A percentile compares a stretch with the other conserved stretches of the same genome.
These are phyloP conservation scores for Aureobasidium namibiae DNA, from an alignment of 2,329 filamentous ascomycete species.

Conservation along the genomic window DNA sequence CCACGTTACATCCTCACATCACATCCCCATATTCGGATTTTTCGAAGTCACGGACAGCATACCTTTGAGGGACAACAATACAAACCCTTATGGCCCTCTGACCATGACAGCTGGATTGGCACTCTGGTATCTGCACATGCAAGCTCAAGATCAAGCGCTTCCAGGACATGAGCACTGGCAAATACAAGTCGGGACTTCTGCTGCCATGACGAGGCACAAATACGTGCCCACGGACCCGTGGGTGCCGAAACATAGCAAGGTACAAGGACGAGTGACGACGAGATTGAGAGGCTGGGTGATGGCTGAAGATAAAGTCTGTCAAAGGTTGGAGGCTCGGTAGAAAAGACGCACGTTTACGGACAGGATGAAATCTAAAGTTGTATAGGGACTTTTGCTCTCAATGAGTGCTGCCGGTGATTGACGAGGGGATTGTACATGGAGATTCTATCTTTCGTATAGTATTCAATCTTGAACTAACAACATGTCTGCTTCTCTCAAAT, in stretches of 20 bases:
- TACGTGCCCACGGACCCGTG: conserved; percentile 61
- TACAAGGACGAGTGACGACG: background rate
- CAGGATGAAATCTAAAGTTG: too few relatives aligned
- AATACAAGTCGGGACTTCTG: conserved; percentile 36
- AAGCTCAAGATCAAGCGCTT: conserved; percentile 54
- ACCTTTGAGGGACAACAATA: conserved; percentile 39
- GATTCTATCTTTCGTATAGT: too few relatives aligned
- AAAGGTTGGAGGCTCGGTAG: background rate
- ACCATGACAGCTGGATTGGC: conserved; percentile 64
- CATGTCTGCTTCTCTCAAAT: too few relatives aligned
- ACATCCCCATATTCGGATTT: conserved; percentile 75
- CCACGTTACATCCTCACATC: conserved; percentile 17
- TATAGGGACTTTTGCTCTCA: too few relatives aligned
- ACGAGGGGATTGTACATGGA: too few relatives aligned
- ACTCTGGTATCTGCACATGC: conserved; percentile 69
- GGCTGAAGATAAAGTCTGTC: background rate
- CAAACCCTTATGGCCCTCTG: conserved; percentile 27
- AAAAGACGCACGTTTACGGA: too few relatives aligned
- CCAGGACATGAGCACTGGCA: conserved; percentile 55
- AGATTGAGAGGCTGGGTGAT: background rate
- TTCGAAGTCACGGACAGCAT: conserved; percentile 63
- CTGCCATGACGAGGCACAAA: conserved; percentile 63
- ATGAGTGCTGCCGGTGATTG: too few relatives aligned
- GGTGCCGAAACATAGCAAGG: conserved; percentile 62
- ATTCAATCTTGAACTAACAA: too few relatives aligned